Base-by-base conservation (phyloP, 306 rosid genomes). In the Rosa chinensis region DNA sequence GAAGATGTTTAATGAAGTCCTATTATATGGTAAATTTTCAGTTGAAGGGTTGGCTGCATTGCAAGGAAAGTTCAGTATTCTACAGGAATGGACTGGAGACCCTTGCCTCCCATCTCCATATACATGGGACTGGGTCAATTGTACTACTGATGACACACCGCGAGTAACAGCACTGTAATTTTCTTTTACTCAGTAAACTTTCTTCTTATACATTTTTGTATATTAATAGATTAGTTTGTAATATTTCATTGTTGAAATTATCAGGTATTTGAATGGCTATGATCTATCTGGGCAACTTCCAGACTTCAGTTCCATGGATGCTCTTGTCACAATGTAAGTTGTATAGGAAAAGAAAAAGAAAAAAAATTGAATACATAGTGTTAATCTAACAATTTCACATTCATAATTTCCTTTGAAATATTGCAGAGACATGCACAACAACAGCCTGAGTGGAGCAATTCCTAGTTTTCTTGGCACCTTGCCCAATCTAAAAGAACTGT, bases 61-160 rank as follows among this genome's bases (percentile, higher is more conserved):
- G 32, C 43, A 80, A 39, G 62, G 42, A 3, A 71, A 78, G 20
- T 86, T 86, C 76, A 85, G 83, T 11, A 66, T 72, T 21, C 74
- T 88, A 53, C 80, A 78, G 59, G 88, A 84, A n/a, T 88, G 92
- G 88, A 80, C 77, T 61, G 88, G 89, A 10, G 92, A 88, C 62
- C 89, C 88, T 25, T 80, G 92, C 79, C 85, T 86, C 21, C 89
- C 92, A 8, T 80, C 74, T 21, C 80, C 88, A 1, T 84, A 73
- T 69, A 75, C 62, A 21, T 88, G 92, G 87, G 89, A 88, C 66
- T 88, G 88, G 92, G 79, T 86, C 28, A 42, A 78, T 67, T 86
- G 89, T 61, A 80, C 70, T 70, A 25, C 75, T 63, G 84, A 63
- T 58, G 47, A 40, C 68, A 72, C 35, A 35, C 89, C 89, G 11